Evolutionary conservation across 768 basidiomycete species (phyloP).

Genomic region (Nidula microcarpa): DNA sequence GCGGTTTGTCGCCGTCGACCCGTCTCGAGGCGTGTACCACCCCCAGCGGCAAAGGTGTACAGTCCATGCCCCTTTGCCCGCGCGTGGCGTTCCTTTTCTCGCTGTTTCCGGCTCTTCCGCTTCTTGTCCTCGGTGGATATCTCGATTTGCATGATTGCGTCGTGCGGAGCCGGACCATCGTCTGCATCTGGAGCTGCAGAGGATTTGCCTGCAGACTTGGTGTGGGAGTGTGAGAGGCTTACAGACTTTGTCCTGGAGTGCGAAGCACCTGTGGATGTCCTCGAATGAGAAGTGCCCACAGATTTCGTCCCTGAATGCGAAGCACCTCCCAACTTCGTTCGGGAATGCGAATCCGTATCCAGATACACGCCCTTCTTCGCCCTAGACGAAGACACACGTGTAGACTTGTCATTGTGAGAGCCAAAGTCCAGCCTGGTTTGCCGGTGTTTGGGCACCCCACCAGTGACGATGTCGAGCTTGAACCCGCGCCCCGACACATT

Average conservation of each 20-base stretch:
- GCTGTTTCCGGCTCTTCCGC: conserved; percentile 22
- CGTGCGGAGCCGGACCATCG: background rate
- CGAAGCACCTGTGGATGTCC: too few species aligned
- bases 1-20: conserved; percentile 23
- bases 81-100: conserved; percentile 21
- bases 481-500: conserved; percentile 8
- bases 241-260: too few species aligned
- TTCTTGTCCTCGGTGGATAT: conserved; percentile 7
- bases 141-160: conserved; percentile 7
- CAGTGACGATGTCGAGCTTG: conserved; percentile 34
- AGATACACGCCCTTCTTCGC: background rate
- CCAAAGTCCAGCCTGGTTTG: conserved; percentile 13
- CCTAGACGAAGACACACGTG: background rate
- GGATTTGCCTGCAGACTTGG: too few species aligned
- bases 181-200: background rate
- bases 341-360: too few species aligned
- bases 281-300: too few species aligned
- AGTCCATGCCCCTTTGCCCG: conserved; percentile 22
- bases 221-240: too few species aligned
- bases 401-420: conserved; percentile 50
- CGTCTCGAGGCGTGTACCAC: conserved; percentile 31
- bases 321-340: too few species aligned
- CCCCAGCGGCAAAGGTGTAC: conserved; percentile 35
- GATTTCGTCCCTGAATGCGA: too few species aligned
- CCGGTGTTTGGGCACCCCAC: conserved; percentile 18